Evolutionary conservation across 1,139 yeast genomes (phyloP), one percentile per base, ranked within the genome.

Genomic region (Candida sp.): DNA sequence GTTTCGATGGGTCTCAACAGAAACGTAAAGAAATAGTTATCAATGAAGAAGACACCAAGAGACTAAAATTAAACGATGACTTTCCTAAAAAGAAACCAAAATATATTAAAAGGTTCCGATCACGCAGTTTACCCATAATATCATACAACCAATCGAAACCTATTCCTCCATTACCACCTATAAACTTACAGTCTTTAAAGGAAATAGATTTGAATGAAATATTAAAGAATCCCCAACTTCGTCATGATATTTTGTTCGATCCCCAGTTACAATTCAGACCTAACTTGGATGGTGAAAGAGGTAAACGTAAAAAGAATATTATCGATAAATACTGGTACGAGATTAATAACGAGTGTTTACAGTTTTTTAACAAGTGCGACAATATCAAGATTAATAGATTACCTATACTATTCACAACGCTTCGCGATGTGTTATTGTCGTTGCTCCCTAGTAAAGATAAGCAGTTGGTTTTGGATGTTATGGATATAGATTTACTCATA

Each of bases 261-360:
- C 96, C 97, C 15, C 89, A 87, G 59, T 74, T 91, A 47, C 97
- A 90, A 69, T 90, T 90, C 63, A 77, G 97, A 54, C 97, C 97
- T 35, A 87, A 91, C 61, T 70, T 89, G 53, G 96, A 90, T 63
- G 96, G 97, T 42, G 96, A 88, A 64, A 72, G 96, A 44, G 97
- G 96, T 33, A 75, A 82, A 53, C 76, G 90, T 49, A 88, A 89
- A 73, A 84, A 84, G 61, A 66, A 77, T 45, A 73, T 84, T 38
- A 84, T 90, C 40, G 95, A 87, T 57, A 82, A 78, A 56, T 89
- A 90, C 64, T 91, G 98, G 98, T 68, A 70, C 43, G 86, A 85
- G 52, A 82, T 91, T 41, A 82, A 79, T 50, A 66, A 66, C 43
- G 96, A 89, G 62, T 77, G 82, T 49, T 58, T 54, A 42, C 75